Percentiles rank a stretch among this genome's conserved stretches.
Conservation (phyloP, 2,329 filamentous ascomycete genomes). For the Thielaviopsis euricoi region DNA sequence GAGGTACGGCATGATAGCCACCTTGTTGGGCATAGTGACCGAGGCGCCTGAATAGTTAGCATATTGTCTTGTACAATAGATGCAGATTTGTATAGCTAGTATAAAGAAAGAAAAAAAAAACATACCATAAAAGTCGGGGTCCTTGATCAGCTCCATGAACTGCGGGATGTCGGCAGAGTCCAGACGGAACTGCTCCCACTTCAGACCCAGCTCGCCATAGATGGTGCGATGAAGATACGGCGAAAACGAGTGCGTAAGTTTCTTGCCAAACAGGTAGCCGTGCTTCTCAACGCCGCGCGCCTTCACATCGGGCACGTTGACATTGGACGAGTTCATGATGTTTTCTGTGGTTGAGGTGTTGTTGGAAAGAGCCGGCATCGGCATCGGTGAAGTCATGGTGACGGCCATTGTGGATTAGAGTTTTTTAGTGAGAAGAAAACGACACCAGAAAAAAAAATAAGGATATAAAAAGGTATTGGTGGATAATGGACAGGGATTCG, state of each 20-base stretch:
- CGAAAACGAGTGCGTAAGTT: slow-evolving; percentile 37
- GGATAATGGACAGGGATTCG: background rate
- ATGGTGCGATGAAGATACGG: slow-evolving; percentile 37
- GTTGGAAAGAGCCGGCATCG: slow-evolving; percentile 5
- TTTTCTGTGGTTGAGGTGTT: slow-evolving; percentile 20
- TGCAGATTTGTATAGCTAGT: background rate
- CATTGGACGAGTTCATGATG: background rate
- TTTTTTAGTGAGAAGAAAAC: background rate
- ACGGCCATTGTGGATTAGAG: background rate
- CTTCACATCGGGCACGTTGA: slow-evolving; percentile 2
- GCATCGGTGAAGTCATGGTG: background rate
- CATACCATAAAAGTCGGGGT: slow-evolving; percentile 46
- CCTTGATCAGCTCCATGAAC: slow-evolving; percentile 34
- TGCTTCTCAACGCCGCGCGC: slow-evolving; percentile 16
- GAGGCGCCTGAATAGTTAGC: slow-evolving; percentile 35
- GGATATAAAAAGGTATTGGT: too few species aligned
- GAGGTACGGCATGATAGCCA: slow-evolving; percentile 55
- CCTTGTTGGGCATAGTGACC: slow-evolving; percentile 75
- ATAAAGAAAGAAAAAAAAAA: background rate
- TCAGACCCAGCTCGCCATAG: slow-evolving; percentile 32
- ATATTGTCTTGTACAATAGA: background rate
- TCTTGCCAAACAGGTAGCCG: slow-evolving; percentile 41
- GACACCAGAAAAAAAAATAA: too few species aligned
- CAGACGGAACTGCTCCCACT: slow-evolving; percentile 35
- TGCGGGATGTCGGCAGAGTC: slow-evolving; percentile 32